phyloP scores from a whole-genome alignment of 192 early-diverging fungal genomes.

The Chytriomyces confervae region DNA sequence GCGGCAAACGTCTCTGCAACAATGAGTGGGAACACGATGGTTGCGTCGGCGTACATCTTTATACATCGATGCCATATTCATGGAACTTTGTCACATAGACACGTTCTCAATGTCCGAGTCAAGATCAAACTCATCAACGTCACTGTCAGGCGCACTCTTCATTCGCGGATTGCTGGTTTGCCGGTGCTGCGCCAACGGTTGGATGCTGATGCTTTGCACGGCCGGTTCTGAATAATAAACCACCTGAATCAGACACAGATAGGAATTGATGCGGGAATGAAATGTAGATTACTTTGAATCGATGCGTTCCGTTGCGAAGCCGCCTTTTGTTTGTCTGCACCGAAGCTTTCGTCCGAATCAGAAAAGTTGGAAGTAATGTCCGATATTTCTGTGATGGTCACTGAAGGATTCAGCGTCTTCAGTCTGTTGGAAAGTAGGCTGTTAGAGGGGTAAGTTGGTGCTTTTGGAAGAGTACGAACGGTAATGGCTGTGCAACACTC shows the following conservation, averaged over 20 bases:
- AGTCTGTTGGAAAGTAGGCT: too few relatives aligned
- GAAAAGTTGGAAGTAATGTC: conserved; percentile 6
- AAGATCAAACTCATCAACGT: conserved; percentile 29
- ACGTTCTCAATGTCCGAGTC: conserved; percentile 6
- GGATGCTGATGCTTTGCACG: too few relatives aligned
- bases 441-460: too few relatives aligned
- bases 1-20: conserved; percentile 93
- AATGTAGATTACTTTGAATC: neutral
- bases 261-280: too few relatives aligned
- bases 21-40: conserved; percentile 90
- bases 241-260: too few relatives aligned
- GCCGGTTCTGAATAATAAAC: too few relatives aligned
- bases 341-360: conserved; percentile 8
- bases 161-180: too few relatives aligned
- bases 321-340: too few relatives aligned
- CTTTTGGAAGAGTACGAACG: neutral
- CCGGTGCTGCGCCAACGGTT: too few relatives aligned
- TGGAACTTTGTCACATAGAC: too few relatives aligned
- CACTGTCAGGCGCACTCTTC: neutral
- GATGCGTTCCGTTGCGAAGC: neutral
- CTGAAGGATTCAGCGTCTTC: too few relatives aligned
- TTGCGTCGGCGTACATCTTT: conserved; percentile 93
- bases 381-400: conserved; percentile 9
- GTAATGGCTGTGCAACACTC: neutral
- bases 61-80: too few relatives aligned